phyloP scores from a whole-genome alignment of 1,284 basidiomycete genomes.

The Austroboletus novae-zelandiae region DNA sequence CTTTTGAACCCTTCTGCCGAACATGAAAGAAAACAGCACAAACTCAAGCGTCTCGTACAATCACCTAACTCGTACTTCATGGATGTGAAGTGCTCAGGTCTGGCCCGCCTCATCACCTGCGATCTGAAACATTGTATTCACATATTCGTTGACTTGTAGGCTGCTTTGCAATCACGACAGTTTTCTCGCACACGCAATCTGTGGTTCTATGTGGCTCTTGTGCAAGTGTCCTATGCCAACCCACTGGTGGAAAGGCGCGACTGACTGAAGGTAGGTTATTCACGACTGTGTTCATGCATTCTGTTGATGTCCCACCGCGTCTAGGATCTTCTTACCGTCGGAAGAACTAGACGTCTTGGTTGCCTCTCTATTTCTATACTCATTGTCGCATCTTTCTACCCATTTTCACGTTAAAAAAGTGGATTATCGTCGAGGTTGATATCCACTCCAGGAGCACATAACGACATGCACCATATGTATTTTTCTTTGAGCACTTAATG shows the following conservation, averaged over 20 bases:
- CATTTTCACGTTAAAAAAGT: constrained; percentile 12
- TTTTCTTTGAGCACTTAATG: constrained; percentile 4
- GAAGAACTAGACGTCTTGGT: constrained; percentile 62
- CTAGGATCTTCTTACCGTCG: constrained; percentile 84
- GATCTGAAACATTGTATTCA: neutral
- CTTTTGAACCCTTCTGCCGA: constrained; percentile 95
- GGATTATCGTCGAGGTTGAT: constrained; percentile 12
- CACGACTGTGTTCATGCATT: constrained; percentile 2
- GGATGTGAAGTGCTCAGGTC: constrained; percentile 99
- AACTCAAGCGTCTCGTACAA: constrained; percentile 99
- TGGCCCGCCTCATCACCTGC: constrained; percentile 26
- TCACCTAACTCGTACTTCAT: constrained; percentile 99
- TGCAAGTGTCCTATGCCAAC: constrained; percentile 95
- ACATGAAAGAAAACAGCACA: constrained; percentile 88
- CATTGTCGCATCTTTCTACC: constrained; percentile 5
- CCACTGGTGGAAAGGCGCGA: constrained; percentile 98
- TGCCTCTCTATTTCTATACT: neutral
- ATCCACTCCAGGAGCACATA: constrained; percentile 7
- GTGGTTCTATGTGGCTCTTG: constrained; percentile 93
- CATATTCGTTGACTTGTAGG: constrained; percentile 43
- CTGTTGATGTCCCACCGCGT: constrained; percentile 7
- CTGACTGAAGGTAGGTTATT: constrained; percentile 88
- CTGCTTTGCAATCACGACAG: constrained; percentile 93
- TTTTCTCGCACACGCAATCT: constrained; percentile 94
- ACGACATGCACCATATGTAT: constrained; percentile 18